Percentiles rank a stretch among this genome's conserved stretches.
Conservation (phyloP, 768 basidiomycete species). For the Lactarius akahatsu region DNA sequence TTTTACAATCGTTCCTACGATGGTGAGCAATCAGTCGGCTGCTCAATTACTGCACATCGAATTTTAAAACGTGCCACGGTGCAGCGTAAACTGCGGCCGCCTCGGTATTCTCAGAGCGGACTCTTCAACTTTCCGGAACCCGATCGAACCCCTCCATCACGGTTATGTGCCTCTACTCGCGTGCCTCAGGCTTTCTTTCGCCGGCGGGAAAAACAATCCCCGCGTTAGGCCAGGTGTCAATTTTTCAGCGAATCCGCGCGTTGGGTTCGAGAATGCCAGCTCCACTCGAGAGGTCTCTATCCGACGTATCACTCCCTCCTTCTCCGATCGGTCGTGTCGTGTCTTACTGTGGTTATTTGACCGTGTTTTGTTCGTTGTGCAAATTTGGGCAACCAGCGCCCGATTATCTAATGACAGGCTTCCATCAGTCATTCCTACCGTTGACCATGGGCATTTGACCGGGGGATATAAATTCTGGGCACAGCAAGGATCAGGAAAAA, state of each 20-base stretch:
- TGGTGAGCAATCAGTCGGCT: background rate
- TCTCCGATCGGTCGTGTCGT: background rate
- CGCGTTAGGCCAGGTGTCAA: background rate
- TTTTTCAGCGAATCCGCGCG: background rate
- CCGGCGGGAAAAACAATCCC: background rate
- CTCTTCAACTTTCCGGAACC: background rate
- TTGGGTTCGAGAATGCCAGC: conserved; percentile 13
- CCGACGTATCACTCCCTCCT: conserved; percentile 1
- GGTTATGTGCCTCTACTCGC: background rate
- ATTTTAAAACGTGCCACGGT: too few species aligned
- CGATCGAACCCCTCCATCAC: background rate
- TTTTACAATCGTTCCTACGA: background rate
- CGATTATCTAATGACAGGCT: too few species aligned
- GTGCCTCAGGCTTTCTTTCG: background rate
- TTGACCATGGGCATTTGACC: too few species aligned
- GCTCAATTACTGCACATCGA: too few species aligned
- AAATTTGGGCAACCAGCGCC: too few species aligned
- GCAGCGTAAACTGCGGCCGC: background rate
- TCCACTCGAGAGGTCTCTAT: background rate
- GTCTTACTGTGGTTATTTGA: too few species aligned
- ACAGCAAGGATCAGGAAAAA: background rate
- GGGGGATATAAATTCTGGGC: background rate
- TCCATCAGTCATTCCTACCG: too few species aligned
- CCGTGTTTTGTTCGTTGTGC: too few species aligned
- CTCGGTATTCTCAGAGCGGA: background rate